Conservation (phyloP, 163 green algal species). For the Chloromonas sp. region DNA sequence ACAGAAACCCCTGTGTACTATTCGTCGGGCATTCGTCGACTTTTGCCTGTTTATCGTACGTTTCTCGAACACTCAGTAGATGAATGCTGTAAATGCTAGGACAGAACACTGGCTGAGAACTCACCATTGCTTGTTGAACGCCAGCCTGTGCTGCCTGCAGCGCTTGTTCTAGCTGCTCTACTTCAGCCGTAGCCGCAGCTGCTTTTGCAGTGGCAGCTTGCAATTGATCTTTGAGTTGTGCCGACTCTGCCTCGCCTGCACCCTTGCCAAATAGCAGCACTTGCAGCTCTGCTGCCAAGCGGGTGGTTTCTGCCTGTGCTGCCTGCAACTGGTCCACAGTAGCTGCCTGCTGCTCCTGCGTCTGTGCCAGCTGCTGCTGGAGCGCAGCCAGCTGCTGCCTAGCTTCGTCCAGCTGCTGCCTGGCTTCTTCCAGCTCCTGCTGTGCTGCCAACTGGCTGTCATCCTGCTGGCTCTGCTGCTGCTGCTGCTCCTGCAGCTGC, state of each 20-base stretch:
- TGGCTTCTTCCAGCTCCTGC: not conserved
- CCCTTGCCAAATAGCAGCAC: too few relatives aligned
- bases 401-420: not conserved
- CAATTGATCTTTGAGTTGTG: too few relatives aligned
- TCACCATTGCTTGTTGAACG: not conserved
- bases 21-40: not conserved
- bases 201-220: not conserved
- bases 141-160: not conserved
- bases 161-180: not conserved
- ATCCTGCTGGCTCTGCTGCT: not conserved
- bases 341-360: not conserved
- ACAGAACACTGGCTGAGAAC: too few relatives aligned
- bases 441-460: not conserved
- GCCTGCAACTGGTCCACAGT: not conserved
- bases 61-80: not conserved
- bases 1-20: not conserved
- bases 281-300: too few relatives aligned
- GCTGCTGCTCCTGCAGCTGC: not conserved
- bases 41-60: not conserved
- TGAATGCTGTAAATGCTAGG: not conserved
- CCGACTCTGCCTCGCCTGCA: too few relatives aligned
- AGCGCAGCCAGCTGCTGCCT: not conserved
- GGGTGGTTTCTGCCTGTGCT: not conserved
- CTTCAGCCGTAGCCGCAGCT: not conserved
- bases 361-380: not conserved